phyloP scores from a whole-genome alignment of 768 basidiomycete species.

The Dendrothele bispora region DNA sequence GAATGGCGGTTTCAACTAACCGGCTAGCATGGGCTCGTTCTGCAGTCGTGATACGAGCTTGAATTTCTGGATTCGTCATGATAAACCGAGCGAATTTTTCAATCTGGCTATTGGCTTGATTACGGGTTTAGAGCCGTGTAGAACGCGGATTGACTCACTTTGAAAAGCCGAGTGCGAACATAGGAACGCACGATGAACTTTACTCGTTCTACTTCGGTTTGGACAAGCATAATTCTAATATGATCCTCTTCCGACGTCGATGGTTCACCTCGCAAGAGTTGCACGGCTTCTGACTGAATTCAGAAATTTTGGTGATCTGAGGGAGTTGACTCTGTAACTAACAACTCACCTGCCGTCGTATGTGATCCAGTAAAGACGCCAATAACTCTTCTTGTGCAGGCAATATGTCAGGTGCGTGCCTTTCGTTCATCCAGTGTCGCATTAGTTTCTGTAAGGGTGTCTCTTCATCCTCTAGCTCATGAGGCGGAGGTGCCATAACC shows the following conservation, averaged over 20 bases:
- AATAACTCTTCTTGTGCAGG: conserved; percentile 72
- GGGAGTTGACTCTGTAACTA: conserved; percentile 6
- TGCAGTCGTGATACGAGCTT: conserved; percentile 76
- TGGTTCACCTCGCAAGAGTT: conserved; percentile 74
- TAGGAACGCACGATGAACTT: conserved; percentile 92
- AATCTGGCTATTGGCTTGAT: conserved; percentile 51
- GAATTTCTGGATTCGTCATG: conserved; percentile 64
- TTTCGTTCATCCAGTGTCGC: conserved; percentile 85
- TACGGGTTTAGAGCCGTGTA: conserved; percentile 17
- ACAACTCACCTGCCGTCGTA: conserved; percentile 73
- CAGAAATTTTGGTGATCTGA: no score
- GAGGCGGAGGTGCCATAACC: no score
- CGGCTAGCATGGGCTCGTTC: conserved; percentile 81
- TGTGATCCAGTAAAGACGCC: conserved; percentile 66
- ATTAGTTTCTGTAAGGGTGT: conserved; percentile 70
- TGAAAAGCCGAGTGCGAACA: conserved; percentile 80
- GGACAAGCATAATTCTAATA: conserved; percentile 88
- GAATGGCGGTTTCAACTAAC: conserved; percentile 34
- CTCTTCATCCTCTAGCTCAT: conserved; percentile 28
- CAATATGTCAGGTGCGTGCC: conserved; percentile 78
- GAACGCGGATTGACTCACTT: conserved; percentile 47
- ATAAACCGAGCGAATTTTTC: conserved; percentile 87
- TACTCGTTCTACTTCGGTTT: conserved; percentile 92
- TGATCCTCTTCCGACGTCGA: conserved; percentile 91
- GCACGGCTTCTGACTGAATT: conserved; percentile 74